These are phyloP conservation scores for Ashbya aceris DNA, from an alignment of 1,139 yeast species.

Conservation along the genomic window DNA sequence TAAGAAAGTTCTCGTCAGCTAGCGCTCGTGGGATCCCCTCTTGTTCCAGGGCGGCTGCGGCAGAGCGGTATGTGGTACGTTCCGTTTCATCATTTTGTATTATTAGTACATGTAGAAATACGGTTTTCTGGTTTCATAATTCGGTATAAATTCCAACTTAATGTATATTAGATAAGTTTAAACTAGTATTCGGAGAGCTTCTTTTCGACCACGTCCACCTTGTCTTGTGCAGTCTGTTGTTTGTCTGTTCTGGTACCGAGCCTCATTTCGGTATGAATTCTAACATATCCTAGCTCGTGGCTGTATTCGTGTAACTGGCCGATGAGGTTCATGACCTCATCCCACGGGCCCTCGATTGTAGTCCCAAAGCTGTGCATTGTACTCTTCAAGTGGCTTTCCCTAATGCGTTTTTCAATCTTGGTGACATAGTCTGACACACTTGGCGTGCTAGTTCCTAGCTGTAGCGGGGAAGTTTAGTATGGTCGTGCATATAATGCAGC, in stretches of 20 bases:
- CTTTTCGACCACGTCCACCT: slow-evolving; percentile 49
- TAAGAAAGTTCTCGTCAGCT: too few relatives aligned
- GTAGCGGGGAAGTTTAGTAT: slow-evolving; percentile 2
- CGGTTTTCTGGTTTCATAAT: background rate
- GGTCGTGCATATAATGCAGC: background rate
- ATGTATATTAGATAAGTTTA: background rate
- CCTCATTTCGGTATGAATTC: slow-evolving; percentile 79
- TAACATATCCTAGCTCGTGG: slow-evolving; percentile 58
- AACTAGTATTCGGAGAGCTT: slow-evolving; percentile 31
- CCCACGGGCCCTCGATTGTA: slow-evolving; percentile 88
- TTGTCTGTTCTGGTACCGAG: slow-evolving; percentile 73
- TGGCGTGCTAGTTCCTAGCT: slow-evolving; percentile 70
- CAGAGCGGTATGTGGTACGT: too few relatives aligned
- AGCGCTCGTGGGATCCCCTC: too few relatives aligned
- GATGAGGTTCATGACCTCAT: slow-evolving; percentile 66
- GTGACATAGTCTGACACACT: slow-evolving; percentile 78
- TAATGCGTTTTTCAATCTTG: slow-evolving; percentile 52
- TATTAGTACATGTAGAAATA: background rate
- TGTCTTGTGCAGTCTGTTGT: slow-evolving; percentile 55
- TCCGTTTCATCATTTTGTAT: too few relatives aligned
- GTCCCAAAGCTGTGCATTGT: slow-evolving; percentile 86
- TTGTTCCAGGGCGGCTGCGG: too few relatives aligned
- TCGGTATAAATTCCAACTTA: background rate
- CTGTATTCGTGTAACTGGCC: slow-evolving; percentile 70
- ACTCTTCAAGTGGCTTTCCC: slow-evolving; percentile 51